Percentiles rank a stretch among this genome's conserved stretches.
Conservation (phyloP, 139 green algal species). For the Chlorella sp. region DNA sequence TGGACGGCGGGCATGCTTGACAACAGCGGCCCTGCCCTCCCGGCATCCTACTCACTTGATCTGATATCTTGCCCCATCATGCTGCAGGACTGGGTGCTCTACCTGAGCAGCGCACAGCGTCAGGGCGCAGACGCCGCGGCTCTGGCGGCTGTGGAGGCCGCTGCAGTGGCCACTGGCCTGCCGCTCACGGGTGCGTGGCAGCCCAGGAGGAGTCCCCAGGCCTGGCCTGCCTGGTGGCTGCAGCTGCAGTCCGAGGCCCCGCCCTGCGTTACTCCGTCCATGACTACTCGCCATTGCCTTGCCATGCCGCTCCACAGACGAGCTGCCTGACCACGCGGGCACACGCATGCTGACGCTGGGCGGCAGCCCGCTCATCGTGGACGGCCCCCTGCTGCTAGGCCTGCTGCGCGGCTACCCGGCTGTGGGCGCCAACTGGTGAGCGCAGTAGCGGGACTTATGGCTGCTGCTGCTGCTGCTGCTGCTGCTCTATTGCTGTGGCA, state of each 20-base stretch:
- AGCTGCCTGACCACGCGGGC: slow-evolving; percentile 14
- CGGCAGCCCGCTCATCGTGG: not conserved
- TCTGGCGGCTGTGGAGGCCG: not conserved
- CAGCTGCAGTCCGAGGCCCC: no score
- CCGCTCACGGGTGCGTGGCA: not conserved
- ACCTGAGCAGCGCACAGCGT: slow-evolving; percentile 3
- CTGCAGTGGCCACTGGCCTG: slow-evolving; percentile 1
- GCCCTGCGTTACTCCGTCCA: not conserved
- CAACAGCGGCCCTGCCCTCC: no score
- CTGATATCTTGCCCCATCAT: not conserved
- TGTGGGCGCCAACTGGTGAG: slow-evolving; percentile 7
- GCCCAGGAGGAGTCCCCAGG: no score
- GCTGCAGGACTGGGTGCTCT: slow-evolving; percentile 29
- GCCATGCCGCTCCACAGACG: not conserved
- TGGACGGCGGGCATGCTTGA: no score
- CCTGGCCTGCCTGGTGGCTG: not conserved
- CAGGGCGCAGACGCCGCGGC: not conserved
- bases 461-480: not conserved
- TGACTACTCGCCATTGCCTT: not conserved
- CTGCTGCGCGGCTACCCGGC: slow-evolving; percentile 20
- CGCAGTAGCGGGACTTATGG: not conserved
- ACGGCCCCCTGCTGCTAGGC: slow-evolving; percentile 13
- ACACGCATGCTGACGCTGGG: slow-evolving; percentile 14
- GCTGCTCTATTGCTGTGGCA: not conserved
- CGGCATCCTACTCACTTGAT: not conserved